These are phyloP conservation scores for Lipomyces yarrowii DNA, from an alignment of 1,139 yeast genomes.

Conservation along the genomic window DNA sequence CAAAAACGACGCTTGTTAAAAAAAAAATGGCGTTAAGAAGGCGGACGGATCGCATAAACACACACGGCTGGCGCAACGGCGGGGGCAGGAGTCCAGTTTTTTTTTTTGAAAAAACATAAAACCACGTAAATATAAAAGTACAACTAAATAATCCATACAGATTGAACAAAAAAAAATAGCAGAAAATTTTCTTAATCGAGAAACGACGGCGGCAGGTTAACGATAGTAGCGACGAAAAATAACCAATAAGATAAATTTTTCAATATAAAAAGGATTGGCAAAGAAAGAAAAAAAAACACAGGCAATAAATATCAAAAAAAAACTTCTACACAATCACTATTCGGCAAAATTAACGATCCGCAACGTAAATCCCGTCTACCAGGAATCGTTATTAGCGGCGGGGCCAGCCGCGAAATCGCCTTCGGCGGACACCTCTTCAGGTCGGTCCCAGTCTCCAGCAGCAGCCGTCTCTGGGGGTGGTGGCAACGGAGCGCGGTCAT, in stretches of 20 bases:
- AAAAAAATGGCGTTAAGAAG: too few relatives aligned
- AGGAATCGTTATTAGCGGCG: constrained; percentile 6
- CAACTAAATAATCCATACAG: neutral
- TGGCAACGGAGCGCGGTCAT: constrained; percentile 24
- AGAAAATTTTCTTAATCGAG: neutral
- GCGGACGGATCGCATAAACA: too few relatives aligned
- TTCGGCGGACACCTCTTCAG: neutral
- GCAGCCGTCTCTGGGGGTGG: constrained; percentile 7
- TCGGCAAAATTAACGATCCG: neutral
- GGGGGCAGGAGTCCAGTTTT: neutral
- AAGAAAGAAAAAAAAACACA: neutral
- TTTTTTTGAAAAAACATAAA: neutral
- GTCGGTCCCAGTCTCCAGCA: constrained; percentile 10
- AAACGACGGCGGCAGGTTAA: neutral
- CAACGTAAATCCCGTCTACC: constrained; percentile 1
- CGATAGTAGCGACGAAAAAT: neutral
- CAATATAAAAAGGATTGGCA: neutral
- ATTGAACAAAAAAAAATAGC: neutral
- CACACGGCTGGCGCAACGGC: too few relatives aligned
- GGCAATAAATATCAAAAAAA: neutral
- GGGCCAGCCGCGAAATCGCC: constrained; percentile 10
- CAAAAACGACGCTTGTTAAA: too few relatives aligned
- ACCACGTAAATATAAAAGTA: neutral
- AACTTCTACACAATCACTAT: neutral
- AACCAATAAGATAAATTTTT: neutral